Evolutionary conservation across 2,329 filamentous ascomycete species (phyloP).

Genomic region (Penicillium griseofulvum): DNA sequence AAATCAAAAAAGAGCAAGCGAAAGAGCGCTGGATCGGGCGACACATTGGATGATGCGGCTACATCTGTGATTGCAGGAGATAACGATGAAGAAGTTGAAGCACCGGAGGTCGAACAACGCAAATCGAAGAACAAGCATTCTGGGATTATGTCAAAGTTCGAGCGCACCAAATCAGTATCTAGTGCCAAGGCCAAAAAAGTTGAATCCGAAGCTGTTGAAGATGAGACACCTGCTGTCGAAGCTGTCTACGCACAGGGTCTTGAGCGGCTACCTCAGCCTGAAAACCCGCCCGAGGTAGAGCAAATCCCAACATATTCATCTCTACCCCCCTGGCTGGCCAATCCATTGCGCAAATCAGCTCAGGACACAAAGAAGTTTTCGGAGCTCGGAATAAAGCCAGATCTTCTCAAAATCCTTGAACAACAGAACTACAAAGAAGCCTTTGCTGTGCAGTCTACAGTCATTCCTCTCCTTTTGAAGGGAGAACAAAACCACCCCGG

Average conservation of each 20-base stretch:
- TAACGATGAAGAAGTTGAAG: constrained; percentile 5
- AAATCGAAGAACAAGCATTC: constrained; percentile 35
- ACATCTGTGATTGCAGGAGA: constrained; percentile 27
- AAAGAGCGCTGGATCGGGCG: constrained; percentile 26
- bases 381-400: constrained; percentile 61
- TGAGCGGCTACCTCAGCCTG: constrained; percentile 73
- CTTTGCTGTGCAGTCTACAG: constrained; percentile 74
- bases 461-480: constrained; percentile 75
- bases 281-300: constrained; percentile 55
- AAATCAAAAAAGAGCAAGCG: constrained; percentile 40
- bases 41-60: constrained; percentile 16
- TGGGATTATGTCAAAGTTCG: constrained; percentile 40
- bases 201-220: constrained; percentile 10
- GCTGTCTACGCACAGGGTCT: constrained; percentile 55
- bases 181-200: constrained; percentile 16
- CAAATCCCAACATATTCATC: constrained; percentile 70
- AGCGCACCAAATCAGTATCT: constrained; percentile 32
- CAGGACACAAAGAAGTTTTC: constrained; percentile 61
- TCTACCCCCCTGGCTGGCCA: constrained; percentile 75
- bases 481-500: constrained; percentile 61
- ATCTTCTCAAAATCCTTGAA: constrained; percentile 61
- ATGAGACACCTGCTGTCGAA: constrained; percentile 22
- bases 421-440: constrained; percentile 68
- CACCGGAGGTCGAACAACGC: constrained; percentile 24
- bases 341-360: constrained; percentile 67